Base-by-base conservation (phyloP, 2,329 filamentous ascomycete species). In the Coniochaeta sp. region DNA sequence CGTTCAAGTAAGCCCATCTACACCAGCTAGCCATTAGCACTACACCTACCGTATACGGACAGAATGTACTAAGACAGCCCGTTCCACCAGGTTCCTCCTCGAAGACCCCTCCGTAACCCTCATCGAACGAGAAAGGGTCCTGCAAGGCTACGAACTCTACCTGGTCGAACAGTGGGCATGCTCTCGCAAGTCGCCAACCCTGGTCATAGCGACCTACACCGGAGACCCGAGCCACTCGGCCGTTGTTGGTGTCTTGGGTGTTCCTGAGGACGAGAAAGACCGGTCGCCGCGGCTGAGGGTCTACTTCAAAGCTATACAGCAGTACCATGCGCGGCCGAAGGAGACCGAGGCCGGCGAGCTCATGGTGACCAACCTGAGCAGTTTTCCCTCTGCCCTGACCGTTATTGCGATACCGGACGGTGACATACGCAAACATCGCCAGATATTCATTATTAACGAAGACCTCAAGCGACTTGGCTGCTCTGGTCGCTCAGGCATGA, bases 141-240 rank as follows among this genome's bases (percentile, higher is more conserved):
- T 99, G 6, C 77, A 84, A 62, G 93, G 93, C 65, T 98, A 97
- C 74, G 93, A 98, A 73, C 81, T 93, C 63, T 98, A 98, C 73
- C 77, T 98, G 17, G 91, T 98, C 65, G 95, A 98, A 73, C 95
- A 99, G 79, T 99, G 95, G 95, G 91, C 91, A 6, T 97, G 93
- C 74, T 97, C 93, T 14, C 86, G 95, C 58, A 83, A 87, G 60
- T 91, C 96, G 63, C 93, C 93, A 0, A 97, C 93, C 17, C 90
- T 96, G 64, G 85, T 96, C 57, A 96, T 98, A 65, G 90, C 89
- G 47, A 96, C 93, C 3, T 97, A 95, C 70, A 98, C 93, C 0
- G 95, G 93, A 59, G 92, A 97, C 67, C 81, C 85, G 36, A 86
- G 86, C 36, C 89, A 96, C 72, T 84, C 81, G 0, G 86, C 96